A percentile compares a stretch with the other conserved stretches of the same genome.
Conservation (phyloP, 768 basidiomycete genomes). For the Pholiota microspora region DNA sequence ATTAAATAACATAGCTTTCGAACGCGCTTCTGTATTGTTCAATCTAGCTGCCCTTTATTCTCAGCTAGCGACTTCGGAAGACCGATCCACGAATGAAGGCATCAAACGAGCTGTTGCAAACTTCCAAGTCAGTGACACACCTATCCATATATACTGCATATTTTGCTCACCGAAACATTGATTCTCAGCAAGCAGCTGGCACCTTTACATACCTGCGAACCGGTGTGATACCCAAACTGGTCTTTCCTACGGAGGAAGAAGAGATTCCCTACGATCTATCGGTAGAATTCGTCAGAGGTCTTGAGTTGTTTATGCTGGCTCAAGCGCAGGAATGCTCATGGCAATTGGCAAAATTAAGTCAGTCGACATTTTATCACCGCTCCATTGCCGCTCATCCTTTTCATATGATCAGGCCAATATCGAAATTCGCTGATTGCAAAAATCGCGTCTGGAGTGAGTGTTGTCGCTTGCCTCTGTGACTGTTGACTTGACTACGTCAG, state of each 20-base stretch:
- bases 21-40: slow-evolving; percentile 75
- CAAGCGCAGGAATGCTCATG: slow-evolving; percentile 97
- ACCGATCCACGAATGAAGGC: slow-evolving; percentile 72
- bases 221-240: slow-evolving; percentile 51
- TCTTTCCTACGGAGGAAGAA: slow-evolving; percentile 45
- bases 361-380: slow-evolving; percentile 12
- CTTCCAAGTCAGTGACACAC: slow-evolving; percentile 66
- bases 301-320: slow-evolving; percentile 82
- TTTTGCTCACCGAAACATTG: slow-evolving; percentile 7
- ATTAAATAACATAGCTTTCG: slow-evolving; percentile 75
- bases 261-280: slow-evolving; percentile 69
- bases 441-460: slow-evolving; percentile 66
- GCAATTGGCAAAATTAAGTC: slow-evolving; percentile 88
- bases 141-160: neutral
- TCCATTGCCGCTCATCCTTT: neutral
- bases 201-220: slow-evolving; percentile 59
- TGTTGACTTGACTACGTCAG: slow-evolving; percentile 26
- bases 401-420: slow-evolving; percentile 44
- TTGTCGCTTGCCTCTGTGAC: neutral
- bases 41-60: slow-evolving; percentile 89
- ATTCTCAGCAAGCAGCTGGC: slow-evolving; percentile 63
- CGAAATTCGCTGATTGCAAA: slow-evolving; percentile 85
- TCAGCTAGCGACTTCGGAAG: slow-evolving; percentile 69
- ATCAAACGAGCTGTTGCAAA: slow-evolving; percentile 74
- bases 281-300: slow-evolving; percentile 50